Conservation (phyloP, 2,329 filamentous ascomycete species). For the Tolypocladium inflatum region DNA sequence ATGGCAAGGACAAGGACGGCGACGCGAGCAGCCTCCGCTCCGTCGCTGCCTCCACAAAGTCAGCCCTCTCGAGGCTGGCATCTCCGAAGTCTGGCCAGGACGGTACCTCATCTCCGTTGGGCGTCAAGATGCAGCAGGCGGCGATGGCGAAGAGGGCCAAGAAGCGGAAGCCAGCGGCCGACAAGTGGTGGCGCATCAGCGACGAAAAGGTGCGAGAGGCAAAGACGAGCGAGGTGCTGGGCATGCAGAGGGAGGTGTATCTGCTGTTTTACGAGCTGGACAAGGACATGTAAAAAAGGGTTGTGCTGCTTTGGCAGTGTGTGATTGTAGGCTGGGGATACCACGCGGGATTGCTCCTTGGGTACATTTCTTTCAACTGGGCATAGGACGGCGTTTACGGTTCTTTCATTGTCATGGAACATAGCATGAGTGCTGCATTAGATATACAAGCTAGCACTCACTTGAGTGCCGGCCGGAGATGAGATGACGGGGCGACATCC, state of each 20-base stretch:
- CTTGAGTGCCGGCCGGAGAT: neutral
- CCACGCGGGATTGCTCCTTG: neutral
- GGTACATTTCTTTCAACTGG: neutral
- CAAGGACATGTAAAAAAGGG: constrained; percentile 21
- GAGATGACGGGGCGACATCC: neutral
- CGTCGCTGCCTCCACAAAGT: constrained; percentile 46
- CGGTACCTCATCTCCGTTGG: constrained; percentile 9
- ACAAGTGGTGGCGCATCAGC: constrained; percentile 94
- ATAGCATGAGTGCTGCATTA: neutral
- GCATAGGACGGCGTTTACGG: neutral
- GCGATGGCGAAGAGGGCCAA: constrained; percentile 29
- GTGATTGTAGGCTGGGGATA: neutral
- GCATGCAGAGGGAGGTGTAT: constrained; percentile 94
- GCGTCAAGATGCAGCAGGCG: constrained; percentile 9
- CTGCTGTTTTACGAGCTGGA: constrained; percentile 92
- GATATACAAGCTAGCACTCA: neutral
- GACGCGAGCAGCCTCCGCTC: constrained; percentile 46
- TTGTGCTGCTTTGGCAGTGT: neutral
- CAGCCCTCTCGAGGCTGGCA: constrained; percentile 40
- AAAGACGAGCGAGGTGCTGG: constrained; percentile 81
- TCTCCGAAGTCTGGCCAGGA: constrained; percentile 23
- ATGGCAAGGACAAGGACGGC: constrained; percentile 28
- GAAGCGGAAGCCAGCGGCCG: constrained; percentile 48
- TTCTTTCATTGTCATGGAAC: neutral
- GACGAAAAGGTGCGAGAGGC: constrained; percentile 95